Base-by-base conservation (phyloP, 139 green algal species). In the Asterochloris erici region DNA sequence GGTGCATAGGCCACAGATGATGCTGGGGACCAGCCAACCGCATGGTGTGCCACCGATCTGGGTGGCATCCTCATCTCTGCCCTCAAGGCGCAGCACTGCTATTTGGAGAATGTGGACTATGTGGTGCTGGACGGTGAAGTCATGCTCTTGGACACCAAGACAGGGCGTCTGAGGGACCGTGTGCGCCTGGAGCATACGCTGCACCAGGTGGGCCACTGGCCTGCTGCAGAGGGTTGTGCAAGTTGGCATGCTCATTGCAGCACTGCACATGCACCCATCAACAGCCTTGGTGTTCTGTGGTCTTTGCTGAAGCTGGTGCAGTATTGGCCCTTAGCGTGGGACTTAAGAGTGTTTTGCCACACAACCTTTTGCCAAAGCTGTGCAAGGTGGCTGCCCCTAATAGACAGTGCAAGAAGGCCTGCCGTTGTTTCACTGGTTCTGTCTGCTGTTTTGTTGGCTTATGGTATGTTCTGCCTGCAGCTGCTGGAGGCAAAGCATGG, bases 401-500 rank as follows among this genome's bases (percentile, higher is more conserved):
- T 10, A 2, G 38, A 54, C 38, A 54, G 38, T 54, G 38, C 38
- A 54, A 54, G 38, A 10, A 6, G 2, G 38, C 38, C 38, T 54
- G 2, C 4, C 38, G 6, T 54, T 54, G 38, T 6, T 54, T 6
- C 38, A 54, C 4, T 54, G 2, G 38, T 6, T 54, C 38, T 77
- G 23, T 2, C 10, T 38, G 23, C 14, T 60, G 71, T 28, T 24
- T 9, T 47, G 63, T 77, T 28, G n/a, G n/a, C n/a, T 60, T 77
- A 77, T 38, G 16, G 19, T 64, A 9, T 17, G 24, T 0, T 64
- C 14, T 1, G 54, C 24, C 12, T 80, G 68, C 84, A 90, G 87
- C 85, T 93, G 9, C 74, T 96, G 13, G 93, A 97, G 85, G 92
- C 92, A 12, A 95, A 97, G 82, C 86, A 96, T 68, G 75, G 81